Percentiles rank a stretch among this genome's conserved stretches.
Evolutionary conservation across 192 early-diverging fungal species (phyloP).

Genomic region (Anaeromyces robustus): DNA sequence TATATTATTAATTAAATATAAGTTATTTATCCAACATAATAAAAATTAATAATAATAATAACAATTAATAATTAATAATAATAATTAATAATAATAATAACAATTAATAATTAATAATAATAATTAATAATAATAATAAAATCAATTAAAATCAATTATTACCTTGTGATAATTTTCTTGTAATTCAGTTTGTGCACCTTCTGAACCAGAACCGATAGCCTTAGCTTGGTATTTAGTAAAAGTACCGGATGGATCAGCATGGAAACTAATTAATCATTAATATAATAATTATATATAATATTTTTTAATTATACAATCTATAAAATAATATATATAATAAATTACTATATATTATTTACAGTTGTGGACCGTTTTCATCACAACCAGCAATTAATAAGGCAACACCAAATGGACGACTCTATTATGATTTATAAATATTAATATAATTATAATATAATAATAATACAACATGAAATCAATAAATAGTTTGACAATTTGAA

Average conservation of each 20-base stretch:
- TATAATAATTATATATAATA: no score
- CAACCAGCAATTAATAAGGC: constrained; percentile 91
- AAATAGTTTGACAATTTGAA: no score
- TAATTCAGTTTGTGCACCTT: constrained; percentile 94
- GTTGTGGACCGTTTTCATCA: constrained; percentile 92
- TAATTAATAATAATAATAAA: constrained; percentile 3
- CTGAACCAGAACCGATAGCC: constrained; percentile 97
- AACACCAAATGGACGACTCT: constrained; percentile 98
- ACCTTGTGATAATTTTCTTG: constrained; percentile 92
- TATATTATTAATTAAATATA: no score
- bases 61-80: neutral
- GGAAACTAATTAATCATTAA: constrained; percentile 63
- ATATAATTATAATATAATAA: no score
- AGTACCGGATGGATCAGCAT: constrained; percentile 96
- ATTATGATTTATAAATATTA: no score
- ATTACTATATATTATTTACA: constrained; percentile 40
- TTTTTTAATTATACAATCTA: no score
- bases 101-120: neutral
- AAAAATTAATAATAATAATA: no score
- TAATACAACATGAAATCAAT: no score
- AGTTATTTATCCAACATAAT: no score
- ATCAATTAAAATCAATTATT: neutral
- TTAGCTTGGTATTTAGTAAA: constrained; percentile 91
- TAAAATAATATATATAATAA: no score
- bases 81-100: neutral